phyloP scores from a whole-genome alignment of 495 filamentous ascomycete genomes.

The Talaromyces proteolyticus region DNA sequence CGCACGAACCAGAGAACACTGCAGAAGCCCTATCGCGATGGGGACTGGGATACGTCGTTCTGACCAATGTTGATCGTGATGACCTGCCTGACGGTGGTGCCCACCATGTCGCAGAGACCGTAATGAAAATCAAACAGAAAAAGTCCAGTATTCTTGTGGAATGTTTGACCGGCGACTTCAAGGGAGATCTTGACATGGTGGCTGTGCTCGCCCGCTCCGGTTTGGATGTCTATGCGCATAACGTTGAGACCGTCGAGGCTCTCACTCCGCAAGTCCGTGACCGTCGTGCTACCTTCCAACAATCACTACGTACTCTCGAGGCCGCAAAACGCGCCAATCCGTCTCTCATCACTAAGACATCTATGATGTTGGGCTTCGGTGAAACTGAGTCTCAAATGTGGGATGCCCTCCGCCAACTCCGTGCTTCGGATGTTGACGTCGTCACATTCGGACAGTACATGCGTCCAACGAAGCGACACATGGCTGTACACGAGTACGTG shows the following conservation, averaged over 20 bases:
- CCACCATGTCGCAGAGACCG: constrained; percentile 88
- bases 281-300: constrained; percentile 81
- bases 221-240: constrained; percentile 94
- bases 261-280: constrained; percentile 87
- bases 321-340: constrained; percentile 72
- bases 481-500: constrained; percentile 92
- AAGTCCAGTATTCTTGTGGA: constrained; percentile 84
- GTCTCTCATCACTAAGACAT: constrained; percentile 90
- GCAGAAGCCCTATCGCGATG: constrained; percentile 88
- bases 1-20: constrained; percentile 94
- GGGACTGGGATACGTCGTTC: constrained; percentile 92
- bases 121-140: constrained; percentile 90
- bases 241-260: constrained; percentile 90
- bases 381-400: constrained; percentile 88
- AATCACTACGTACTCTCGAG: constrained; percentile 73
- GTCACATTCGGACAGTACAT: constrained; percentile 99
- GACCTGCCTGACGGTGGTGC: constrained; percentile 87
- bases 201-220: constrained; percentile 75
- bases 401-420: constrained; percentile 73
- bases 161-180: constrained; percentile 87
- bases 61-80: constrained; percentile 91
- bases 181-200: constrained; percentile 79
- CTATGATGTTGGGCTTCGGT: constrained; percentile 91
- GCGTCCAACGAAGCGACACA: constrained; percentile 95
- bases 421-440: constrained; percentile 77